Percentiles rank a stretch among this genome's conserved stretches.
phyloP scores from a whole-genome alignment of 495 filamentous ascomycete genomes.

The Penicillium canescens region DNA sequence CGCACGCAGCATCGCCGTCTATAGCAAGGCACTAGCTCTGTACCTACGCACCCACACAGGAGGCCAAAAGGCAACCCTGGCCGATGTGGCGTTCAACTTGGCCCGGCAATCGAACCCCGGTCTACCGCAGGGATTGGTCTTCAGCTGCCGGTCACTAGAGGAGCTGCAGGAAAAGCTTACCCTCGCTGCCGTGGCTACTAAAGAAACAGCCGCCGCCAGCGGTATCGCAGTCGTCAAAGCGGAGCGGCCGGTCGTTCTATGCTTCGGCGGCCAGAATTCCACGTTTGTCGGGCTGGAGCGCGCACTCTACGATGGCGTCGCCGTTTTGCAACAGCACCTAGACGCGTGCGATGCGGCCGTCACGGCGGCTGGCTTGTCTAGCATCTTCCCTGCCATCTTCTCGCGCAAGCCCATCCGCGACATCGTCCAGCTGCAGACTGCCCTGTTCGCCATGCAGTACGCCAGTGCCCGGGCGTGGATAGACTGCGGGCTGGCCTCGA shows the following conservation, averaged over 20 bases:
- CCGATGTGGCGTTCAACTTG: slow-evolving; percentile 3
- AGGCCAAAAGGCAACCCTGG: background rate
- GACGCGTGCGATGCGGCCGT: slow-evolving; percentile 8
- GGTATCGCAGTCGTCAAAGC: background rate
- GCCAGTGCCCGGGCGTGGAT: slow-evolving; percentile 49
- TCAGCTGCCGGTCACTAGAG: background rate
- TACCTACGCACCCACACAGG: background rate
- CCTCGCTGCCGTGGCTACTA: background rate
- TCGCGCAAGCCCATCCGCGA: slow-evolving; percentile 33
- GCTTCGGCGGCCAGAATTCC: slow-evolving; percentile 56
- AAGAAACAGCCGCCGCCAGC: background rate
- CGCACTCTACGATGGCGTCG: slow-evolving; percentile 31
- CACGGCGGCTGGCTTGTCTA: slow-evolving; percentile 22
- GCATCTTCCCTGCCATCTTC: slow-evolving; percentile 53
- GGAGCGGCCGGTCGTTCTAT: slow-evolving; percentile 43
- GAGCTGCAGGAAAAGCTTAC: background rate
- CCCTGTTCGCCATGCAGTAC: slow-evolving; percentile 51
- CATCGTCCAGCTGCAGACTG: slow-evolving; percentile 42
- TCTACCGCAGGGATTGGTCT: background rate
- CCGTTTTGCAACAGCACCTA: slow-evolving; percentile 41
- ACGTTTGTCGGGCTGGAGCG: slow-evolving; percentile 42
- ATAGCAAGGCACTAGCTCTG: background rate
- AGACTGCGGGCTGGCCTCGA: slow-evolving; percentile 29
- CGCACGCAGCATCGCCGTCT: background rate
- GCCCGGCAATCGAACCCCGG: background rate